Evolutionary conservation across 768 basidiomycete species (phyloP), one percentile per base, ranked within the genome.

Genomic region (Russula abietina): DNA sequence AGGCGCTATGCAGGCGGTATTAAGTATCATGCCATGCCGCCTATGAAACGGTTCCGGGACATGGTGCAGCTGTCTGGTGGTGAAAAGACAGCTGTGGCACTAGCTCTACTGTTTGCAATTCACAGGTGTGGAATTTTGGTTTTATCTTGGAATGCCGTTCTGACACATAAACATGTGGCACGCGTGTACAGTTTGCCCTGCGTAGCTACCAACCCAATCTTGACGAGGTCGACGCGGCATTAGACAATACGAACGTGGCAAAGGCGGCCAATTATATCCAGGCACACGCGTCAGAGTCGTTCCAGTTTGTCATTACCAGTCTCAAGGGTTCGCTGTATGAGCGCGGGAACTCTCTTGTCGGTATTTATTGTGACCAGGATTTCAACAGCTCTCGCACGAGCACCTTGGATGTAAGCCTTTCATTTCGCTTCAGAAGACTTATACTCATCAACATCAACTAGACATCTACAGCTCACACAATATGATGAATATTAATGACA

Each of bases 21-120:
- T 77, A 98, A 97, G 74, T 98, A 98, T 72, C 96, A 98, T 71
- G 95, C 96, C 1, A 99, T 98, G 97, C 97, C 97, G 0, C 97
- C 97, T 0, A 96, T 98, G 88, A 99, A 99, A 73, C 89, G 94
- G 2, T 98, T 98, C 81, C 83, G 95, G 65, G 97, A 98, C 72
- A 98, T 98, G 95, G 95, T 98, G 62, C 96, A 98, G 73, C 79
- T 98, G 14, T 98, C 95, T 0, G 97, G 96, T 58, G 97, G 96
- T 24, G 97, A 99, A 73, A 98, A 98, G 78, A 98, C 97, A 0
- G 95, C 98, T 52, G 97, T 97, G 7, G 96, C 96, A 6, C 77
- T 98, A n/a, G 96, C 96, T 1, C 78, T 99, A 22, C 80, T 98
- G 36, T 98, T 98, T 68, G 95, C 97, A 5, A 96, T 98, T 58